A percentile compares a stretch with the other conserved stretches of the same genome.
Conservation (phyloP, 2,329 filamentous ascomycete genomes). For the Xylaria sp. region DNA sequence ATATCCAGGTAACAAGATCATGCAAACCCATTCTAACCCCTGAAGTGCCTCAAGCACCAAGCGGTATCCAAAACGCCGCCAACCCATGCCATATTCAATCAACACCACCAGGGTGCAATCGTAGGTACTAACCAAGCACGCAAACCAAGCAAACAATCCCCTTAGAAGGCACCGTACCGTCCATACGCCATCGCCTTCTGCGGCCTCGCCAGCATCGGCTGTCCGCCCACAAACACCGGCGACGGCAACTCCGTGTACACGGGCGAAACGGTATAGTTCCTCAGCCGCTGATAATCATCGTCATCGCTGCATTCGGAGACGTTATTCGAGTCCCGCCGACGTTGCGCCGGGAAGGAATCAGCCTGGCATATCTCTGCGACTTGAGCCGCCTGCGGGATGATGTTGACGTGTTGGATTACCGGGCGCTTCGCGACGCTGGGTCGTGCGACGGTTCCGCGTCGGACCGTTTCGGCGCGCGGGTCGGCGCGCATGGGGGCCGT, state of each 20-base stretch:
- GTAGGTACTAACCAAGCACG: too few relatives aligned
- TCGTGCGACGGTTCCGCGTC: neutral
- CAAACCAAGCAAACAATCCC: too few relatives aligned
- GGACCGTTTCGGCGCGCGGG: neutral
- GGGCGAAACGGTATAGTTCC: constrained; percentile 21
- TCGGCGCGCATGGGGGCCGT: constrained; percentile 6
- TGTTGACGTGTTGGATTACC: neutral
- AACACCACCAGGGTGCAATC: too few relatives aligned
- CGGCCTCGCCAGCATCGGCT: too few relatives aligned
- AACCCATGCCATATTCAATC: too few relatives aligned
- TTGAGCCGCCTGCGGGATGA: neutral
- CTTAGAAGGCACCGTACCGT: neutral
- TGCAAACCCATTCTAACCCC: too few relatives aligned
- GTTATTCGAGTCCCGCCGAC: constrained; percentile 24
- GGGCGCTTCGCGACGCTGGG: constrained; percentile 1
- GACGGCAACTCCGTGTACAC: neutral
- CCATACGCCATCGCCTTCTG: neutral
- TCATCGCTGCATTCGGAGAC: constrained; percentile 24
- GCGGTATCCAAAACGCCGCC: too few relatives aligned
- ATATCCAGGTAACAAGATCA: too few relatives aligned
- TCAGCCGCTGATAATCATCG: constrained; percentile 1
- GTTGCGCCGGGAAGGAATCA: neutral
- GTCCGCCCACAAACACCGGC: too few relatives aligned
- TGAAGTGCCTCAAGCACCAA: too few relatives aligned
- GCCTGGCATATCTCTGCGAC: constrained; percentile 2